phyloP scores from a whole-genome alignment of 2,329 filamentous ascomycete species.

The Neopestalotiopsis clavispora region DNA sequence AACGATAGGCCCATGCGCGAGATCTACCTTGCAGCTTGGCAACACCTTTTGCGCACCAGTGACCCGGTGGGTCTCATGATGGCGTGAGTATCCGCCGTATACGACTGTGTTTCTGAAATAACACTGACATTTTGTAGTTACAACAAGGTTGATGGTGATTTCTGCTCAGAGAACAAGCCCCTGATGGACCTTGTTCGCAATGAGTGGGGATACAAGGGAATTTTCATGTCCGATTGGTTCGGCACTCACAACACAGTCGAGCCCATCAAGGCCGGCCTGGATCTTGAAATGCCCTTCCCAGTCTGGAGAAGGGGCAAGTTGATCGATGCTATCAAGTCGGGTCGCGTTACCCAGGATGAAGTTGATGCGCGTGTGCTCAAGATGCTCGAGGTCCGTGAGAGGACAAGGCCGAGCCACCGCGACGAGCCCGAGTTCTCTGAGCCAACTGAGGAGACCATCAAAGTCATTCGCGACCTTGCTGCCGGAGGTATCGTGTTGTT shows the following conservation, averaged over 20 bases:
- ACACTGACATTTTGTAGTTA: conserved; percentile 20
- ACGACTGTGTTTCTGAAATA: too few species aligned
- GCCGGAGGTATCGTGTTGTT: conserved; percentile 72
- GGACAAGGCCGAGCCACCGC: conserved; percentile 11
- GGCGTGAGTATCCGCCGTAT: conserved; percentile 17
- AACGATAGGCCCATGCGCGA: conserved; percentile 23
- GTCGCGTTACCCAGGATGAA: conserved; percentile 21
- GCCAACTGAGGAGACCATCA: conserved; percentile 21
- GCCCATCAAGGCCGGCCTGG: conserved; percentile 34
- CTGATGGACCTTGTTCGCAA: conserved; percentile 33
- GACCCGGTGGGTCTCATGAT: conserved; percentile 25
- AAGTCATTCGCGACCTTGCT: conserved; percentile 53
- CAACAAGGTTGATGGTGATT: conserved; percentile 32
- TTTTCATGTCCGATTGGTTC: conserved; percentile 41
- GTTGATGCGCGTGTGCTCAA: conserved; percentile 22
- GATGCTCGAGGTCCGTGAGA: conserved; percentile 19
- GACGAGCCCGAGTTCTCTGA: conserved; percentile 21
- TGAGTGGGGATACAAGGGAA: conserved; percentile 40
- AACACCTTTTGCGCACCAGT: conserved; percentile 21
- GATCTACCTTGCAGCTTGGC: conserved; percentile 27
- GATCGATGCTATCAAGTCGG: conserved; percentile 22
- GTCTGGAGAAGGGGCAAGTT: conserved; percentile 26
- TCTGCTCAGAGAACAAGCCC: conserved; percentile 28
- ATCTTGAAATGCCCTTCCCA: conserved; percentile 40
- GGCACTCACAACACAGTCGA: conserved; percentile 36